These are phyloP conservation scores for Ceratocystis cacaofunesta DNA, from an alignment of 2,329 filamentous ascomycete species.

Conservation along the genomic window DNA sequence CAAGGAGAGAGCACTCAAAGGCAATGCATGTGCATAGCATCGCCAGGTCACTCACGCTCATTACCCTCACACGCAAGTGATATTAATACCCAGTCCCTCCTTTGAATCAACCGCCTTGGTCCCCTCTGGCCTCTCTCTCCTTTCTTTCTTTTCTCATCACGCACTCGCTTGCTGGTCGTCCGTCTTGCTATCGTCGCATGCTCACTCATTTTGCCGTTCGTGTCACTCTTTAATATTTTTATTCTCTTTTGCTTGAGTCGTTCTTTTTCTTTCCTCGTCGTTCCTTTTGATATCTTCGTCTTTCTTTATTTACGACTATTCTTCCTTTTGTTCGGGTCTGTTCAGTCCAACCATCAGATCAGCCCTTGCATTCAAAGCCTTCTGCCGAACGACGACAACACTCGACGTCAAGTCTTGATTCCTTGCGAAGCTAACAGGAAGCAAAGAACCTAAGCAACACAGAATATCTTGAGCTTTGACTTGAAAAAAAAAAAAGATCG, in stretches of 20 bases:
- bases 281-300: slow-evolving; percentile 17
- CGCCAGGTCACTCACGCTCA: slow-evolving; percentile 4
- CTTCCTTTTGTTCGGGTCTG: neutral
- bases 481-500: neutral
- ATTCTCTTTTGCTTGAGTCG: neutral
- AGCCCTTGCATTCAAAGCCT: neutral
- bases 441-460: neutral
- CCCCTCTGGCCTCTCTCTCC: neutral
- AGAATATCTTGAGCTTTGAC: neutral
- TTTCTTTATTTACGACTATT: slow-evolving; percentile 17
- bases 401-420: neutral
- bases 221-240: slow-evolving; percentile 3
- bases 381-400: neutral
- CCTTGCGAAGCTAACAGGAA: neutral
- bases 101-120: neutral
- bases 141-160: neutral
- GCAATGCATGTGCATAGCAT: neutral
- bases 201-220: neutral
- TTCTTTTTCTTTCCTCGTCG: neutral
- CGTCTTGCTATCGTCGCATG: neutral
- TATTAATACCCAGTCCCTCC: neutral
- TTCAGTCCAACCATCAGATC: neutral
- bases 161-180: neutral
- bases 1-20: neutral
- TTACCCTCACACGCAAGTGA: neutral